A percentile compares a stretch with the other conserved stretches of the same genome.
phyloP scores from a whole-genome alignment of 805 yeast genomes.

The Groenewaldozyma salmanticensis region DNA sequence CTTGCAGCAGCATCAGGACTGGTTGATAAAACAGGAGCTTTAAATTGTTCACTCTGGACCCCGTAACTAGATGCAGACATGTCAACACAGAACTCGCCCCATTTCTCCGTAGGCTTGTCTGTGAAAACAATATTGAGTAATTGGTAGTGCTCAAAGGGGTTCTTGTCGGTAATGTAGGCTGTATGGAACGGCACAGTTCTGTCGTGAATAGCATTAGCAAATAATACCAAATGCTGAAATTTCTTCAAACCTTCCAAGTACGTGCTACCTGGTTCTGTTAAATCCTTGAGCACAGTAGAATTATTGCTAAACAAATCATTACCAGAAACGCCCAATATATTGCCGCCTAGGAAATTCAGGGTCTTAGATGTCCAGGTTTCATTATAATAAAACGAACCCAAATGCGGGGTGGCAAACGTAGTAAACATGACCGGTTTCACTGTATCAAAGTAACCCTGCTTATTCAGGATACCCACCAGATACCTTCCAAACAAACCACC shows the following conservation, averaged over 20 bases:
- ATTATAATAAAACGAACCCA: slow-evolving; percentile 48
- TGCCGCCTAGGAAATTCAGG: slow-evolving; percentile 45
- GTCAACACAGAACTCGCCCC: slow-evolving; percentile 16
- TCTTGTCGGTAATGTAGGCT: slow-evolving; percentile 58
- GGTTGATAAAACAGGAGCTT: background rate
- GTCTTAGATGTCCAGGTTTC: slow-evolving; percentile 24
- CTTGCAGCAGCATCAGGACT: too few species aligned
- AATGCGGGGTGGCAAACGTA: slow-evolving; percentile 73
- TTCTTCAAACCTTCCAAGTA: slow-evolving; percentile 45
- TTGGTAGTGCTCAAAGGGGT: slow-evolving; percentile 62
- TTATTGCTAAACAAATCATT: slow-evolving; percentile 56
- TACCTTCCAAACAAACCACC: slow-evolving; percentile 84
- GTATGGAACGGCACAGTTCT: slow-evolving; percentile 85
- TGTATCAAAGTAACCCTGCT: slow-evolving; percentile 41
- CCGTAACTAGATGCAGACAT: slow-evolving; percentile 15
- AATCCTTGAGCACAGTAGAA: slow-evolving; percentile 36
- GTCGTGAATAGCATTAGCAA: slow-evolving; percentile 76
- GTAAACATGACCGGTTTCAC: slow-evolving; percentile 55
- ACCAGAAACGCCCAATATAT: slow-evolving; percentile 59
- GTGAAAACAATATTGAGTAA: slow-evolving; percentile 29
- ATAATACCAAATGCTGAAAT: slow-evolving; percentile 48
- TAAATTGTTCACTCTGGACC: background rate
- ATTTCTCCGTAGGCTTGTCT: background rate
- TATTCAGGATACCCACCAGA: slow-evolving; percentile 56
- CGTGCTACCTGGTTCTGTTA: slow-evolving; percentile 41